Percentiles rank a stretch among this genome's conserved stretches.
Evolutionary conservation across 2,329 filamentous ascomycete species (phyloP).

Genomic region (Claviceps paspali): DNA sequence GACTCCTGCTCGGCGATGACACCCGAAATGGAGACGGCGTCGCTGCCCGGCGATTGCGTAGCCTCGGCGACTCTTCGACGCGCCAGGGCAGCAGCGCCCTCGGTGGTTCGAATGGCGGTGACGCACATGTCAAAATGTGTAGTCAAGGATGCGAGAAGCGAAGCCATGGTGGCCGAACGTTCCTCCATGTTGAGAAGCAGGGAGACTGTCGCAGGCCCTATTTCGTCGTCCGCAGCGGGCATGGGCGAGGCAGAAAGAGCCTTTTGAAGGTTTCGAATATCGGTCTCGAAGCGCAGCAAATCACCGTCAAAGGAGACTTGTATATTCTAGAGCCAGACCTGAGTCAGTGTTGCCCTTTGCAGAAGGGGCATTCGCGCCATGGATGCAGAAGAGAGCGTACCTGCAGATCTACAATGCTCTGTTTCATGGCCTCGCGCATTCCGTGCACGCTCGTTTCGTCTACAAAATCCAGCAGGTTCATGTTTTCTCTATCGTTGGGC

Average conservation of each 20-base stretch:
- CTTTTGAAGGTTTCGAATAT: constrained; percentile 51
- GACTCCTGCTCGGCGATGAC: constrained; percentile 45
- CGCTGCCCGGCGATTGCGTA: constrained; percentile 29
- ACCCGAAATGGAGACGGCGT: constrained; percentile 48
- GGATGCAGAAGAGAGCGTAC: constrained; percentile 21
- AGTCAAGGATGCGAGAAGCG: constrained; percentile 64
- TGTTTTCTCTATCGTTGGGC: constrained; percentile 39
- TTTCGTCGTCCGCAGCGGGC: constrained; percentile 18
- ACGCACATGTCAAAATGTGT: constrained; percentile 89
- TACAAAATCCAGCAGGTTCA: constrained; percentile 60
- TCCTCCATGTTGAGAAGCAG: constrained; percentile 50
- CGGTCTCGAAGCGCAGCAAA: constrained; percentile 58
- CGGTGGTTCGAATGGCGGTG: constrained; percentile 77
- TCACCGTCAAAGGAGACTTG: constrained; percentile 65
- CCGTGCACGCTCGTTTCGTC: constrained; percentile 54
- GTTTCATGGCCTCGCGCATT: constrained; percentile 51
- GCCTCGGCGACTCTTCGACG: constrained; percentile 53
- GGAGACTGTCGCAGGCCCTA: constrained; percentile 27
- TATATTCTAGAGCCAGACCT: constrained; percentile 27
- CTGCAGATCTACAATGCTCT: constrained; percentile 56
- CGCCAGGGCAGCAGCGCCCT: constrained; percentile 58
- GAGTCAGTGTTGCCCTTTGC: not conserved
- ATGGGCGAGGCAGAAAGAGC: constrained; percentile 30
- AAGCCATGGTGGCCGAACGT: constrained; percentile 70
- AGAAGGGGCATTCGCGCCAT: too few relatives aligned